Evolutionary conservation across 371 early-diverging fungal genomes (phyloP).

Genomic region (Fennellomyces sp.): DNA sequence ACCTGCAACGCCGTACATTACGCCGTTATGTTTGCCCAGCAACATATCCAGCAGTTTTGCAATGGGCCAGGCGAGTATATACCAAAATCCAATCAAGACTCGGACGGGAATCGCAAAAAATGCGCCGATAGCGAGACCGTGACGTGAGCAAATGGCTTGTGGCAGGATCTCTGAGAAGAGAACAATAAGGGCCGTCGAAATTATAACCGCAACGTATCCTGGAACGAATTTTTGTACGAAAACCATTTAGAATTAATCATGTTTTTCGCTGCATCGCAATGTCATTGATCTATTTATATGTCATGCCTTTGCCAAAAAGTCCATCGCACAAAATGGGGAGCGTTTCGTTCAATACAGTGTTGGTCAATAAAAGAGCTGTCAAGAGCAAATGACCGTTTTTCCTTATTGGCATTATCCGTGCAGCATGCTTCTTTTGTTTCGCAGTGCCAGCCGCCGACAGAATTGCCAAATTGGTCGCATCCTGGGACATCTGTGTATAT

Average conservation of each 20-base stretch:
- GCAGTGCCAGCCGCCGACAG: conserved; percentile 66
- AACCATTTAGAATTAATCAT: not conserved
- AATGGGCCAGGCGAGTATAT: conserved; percentile 79
- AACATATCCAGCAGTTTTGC: conserved; percentile 74
- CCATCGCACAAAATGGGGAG: conserved; percentile 79
- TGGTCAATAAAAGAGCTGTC: conserved; percentile 76
- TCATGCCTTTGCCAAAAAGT: conserved; percentile 53
- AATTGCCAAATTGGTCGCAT: conserved; percentile 60
- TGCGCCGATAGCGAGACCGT: conserved; percentile 82
- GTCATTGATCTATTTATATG: conserved; percentile 50
- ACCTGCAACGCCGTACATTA: conserved; percentile 67
- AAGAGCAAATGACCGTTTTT: conserved; percentile 75
- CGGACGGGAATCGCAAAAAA: conserved; percentile 78
- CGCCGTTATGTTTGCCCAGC: conserved; percentile 73
- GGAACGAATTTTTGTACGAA: not conserved
- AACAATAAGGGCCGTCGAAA: conserved; percentile 77
- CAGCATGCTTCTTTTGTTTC: conserved; percentile 61
- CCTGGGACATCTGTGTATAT: conserved; percentile 63
- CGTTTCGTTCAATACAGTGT: conserved; percentile 85
- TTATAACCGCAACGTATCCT: conserved; percentile 76
- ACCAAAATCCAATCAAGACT: conserved; percentile 63
- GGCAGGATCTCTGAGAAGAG: conserved; percentile 90
- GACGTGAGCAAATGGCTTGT: conserved; percentile 80
- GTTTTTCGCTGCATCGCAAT: conserved; percentile 10
- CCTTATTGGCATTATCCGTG: conserved; percentile 66